These are phyloP conservation scores for Talaromyces pinophilus DNA, from an alignment of 2,329 filamentous ascomycete genomes.

Conservation along the genomic window DNA sequence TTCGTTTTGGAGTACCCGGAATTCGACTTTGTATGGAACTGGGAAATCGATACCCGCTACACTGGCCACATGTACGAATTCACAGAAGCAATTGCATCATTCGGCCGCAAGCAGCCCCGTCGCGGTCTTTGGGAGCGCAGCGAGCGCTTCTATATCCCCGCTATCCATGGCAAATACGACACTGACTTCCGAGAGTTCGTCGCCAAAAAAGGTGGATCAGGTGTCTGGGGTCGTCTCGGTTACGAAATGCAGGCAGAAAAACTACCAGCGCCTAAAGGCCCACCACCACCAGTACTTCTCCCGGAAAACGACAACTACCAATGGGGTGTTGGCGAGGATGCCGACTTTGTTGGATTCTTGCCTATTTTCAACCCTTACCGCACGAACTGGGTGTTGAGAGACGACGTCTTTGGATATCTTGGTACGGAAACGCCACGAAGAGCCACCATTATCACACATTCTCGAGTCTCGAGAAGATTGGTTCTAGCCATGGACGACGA, in stretches of 20 bases:
- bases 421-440: conserved; percentile 65
- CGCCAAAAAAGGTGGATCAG: conserved; percentile 44
- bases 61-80: conserved; percentile 71
- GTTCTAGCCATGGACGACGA: conserved; percentile 75
- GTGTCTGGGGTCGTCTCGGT: conserved; percentile 68
- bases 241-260: conserved; percentile 50
- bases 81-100: conserved; percentile 61
- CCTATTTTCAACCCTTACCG: conserved; percentile 87
- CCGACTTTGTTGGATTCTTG: conserved; percentile 86
- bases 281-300: conserved; percentile 60
- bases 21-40: conserved; percentile 69
- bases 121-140: conserved; percentile 62
- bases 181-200: conserved; percentile 20
- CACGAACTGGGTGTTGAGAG: conserved; percentile 75
- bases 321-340: conserved; percentile 83
- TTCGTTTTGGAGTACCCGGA: conserved; percentile 65
- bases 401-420: conserved; percentile 42
- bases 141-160: conserved; percentile 58
- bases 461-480: conserved; percentile 66
- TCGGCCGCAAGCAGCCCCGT: conserved; percentile 56
- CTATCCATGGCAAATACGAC: conserved; percentile 53
- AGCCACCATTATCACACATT: conserved; percentile 71
- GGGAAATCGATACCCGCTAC: conserved; percentile 69
- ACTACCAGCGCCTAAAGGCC: conserved; percentile 57
- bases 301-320: conserved; percentile 66